A percentile compares a stretch with the other conserved stretches of the same genome.
Evolutionary conservation across 352 stramenopile species (phyloP).

Genomic region (Phytophthora vignae): DNA sequence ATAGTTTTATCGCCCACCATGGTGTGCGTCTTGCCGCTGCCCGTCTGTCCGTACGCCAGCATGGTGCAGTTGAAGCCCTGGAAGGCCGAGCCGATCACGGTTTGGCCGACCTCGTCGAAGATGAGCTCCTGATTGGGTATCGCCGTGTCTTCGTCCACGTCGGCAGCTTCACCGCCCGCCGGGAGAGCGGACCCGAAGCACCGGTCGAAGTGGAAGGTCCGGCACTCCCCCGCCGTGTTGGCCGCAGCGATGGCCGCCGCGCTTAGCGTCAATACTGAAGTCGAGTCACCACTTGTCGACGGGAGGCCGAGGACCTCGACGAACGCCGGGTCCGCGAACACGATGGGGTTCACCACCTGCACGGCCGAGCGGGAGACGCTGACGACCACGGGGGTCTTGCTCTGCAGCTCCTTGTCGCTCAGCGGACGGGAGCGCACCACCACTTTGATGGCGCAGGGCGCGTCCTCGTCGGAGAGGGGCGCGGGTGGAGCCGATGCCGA

Average conservation of each 20-base stretch:
- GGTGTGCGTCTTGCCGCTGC: slow-evolving; percentile 85
- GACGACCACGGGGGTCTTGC: slow-evolving; percentile 62
- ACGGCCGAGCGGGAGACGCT: slow-evolving; percentile 54
- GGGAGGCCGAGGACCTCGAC: slow-evolving; percentile 30
- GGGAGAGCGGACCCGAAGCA: slow-evolving; percentile 63
- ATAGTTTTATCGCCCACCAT: slow-evolving; percentile 80
- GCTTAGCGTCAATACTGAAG: slow-evolving; percentile 37
- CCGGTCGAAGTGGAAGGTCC: slow-evolving; percentile 80
- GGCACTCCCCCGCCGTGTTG: slow-evolving; percentile 55
- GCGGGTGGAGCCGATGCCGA: neutral
- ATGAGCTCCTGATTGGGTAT: slow-evolving; percentile 75
- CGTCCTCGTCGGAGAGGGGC: slow-evolving; percentile 19
- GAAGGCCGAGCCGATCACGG: slow-evolving; percentile 79
- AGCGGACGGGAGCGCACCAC: slow-evolving; percentile 78
- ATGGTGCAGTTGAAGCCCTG: slow-evolving; percentile 88
- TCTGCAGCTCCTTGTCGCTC: slow-evolving; percentile 60
- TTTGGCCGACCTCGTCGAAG: slow-evolving; percentile 78
- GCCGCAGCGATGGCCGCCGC: slow-evolving; percentile 44
- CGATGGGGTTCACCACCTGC: slow-evolving; percentile 69
- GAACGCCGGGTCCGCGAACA: slow-evolving; percentile 68
- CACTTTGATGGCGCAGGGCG: slow-evolving; percentile 72
- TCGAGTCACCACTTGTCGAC: neutral
- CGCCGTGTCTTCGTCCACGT: slow-evolving; percentile 50
- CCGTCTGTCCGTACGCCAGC: slow-evolving; percentile 85
- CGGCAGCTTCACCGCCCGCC: slow-evolving; percentile 15